Evolutionary conservation across 306 rosid species (phyloP), one percentile per base, ranked within the genome.

Genomic region (Hylodesmum podocarpum): DNA sequence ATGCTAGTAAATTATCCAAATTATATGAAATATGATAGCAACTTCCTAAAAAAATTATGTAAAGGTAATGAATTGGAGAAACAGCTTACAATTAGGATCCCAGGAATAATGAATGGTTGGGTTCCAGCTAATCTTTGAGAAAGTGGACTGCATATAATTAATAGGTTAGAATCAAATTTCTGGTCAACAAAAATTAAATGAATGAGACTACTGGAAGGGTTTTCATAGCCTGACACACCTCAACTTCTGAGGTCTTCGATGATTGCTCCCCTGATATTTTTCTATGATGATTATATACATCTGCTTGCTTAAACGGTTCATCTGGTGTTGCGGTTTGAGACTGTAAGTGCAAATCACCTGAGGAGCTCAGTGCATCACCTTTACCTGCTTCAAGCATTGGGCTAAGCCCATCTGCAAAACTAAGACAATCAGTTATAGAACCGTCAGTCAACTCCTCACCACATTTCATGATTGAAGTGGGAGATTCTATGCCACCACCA

Each of bases 301-400:
- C 86, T 31, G 81, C 69, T 62, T 73, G 86, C 77, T 62, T 74
- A 66, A 39, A 69, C 24, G 84, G 85, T 78, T 87, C 92, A 47
- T 87, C 89, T 9, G 84, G 70, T 57, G 81, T 86, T 24, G 76
- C 54, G 5, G 91, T 53, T 51, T 81, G 88, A 21, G 80, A 80
- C 9, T 82, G 84, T 19, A 85, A 77, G 40, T 84, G 91, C 76
- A 88, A 44, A 86, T 92, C 93, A 64, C 80, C 81, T 0, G 94
- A 80, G 66, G 97, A 90, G 86, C 92, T 86, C 68, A 95, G 79
- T 70, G 93, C 86, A 72, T 88, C 96, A 47, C 93, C 86, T 82
- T 87, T 93, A 75, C 91, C 96, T n/a, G 81, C 88, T 58, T 87
- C 99, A 10, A 80, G 86, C 74, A 87, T 83, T 2, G 98, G 89